Evolutionary conservation across 805 yeast species (phyloP), one percentile per base, ranked within the genome.

Genomic region (Candida pini): DNA sequence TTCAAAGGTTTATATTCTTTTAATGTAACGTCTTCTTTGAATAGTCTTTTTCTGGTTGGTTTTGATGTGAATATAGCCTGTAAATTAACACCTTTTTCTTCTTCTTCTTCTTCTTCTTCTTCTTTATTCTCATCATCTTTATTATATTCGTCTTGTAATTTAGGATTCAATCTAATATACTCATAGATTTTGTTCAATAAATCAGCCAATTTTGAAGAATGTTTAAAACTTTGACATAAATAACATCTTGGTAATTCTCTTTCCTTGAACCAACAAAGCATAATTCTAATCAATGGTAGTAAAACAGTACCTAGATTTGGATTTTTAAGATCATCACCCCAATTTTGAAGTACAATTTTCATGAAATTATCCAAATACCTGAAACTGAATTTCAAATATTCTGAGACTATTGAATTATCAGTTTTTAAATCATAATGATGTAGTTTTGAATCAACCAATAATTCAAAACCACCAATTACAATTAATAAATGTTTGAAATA

Each of bases 1-100:
- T 69, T 69, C 13, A 82, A 62, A 4, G 81, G 71, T 19, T 64
- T 59, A 47, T 77, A 80, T 41, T 79, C 88, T 39, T 73, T 74
- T 43, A 77, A 60, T 16, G 65, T 56, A 10, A 80, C 75, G 58
- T 82, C 92, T 48, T 83, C 90, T 29, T 63, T 57, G 49, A 80
- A 81, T 35, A 70, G 71, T 36, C 76, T 71, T 2, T 53, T 47
- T 53, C 90, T 66, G 6, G 51, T 43, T 12, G 82, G 81, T 33
- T 64, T 37, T 29, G 36, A 5, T 30, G 36, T 29, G 32, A 47
- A 35, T 6, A 48, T 40, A 29, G 31, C 38, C 14, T 28, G n/a
- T 10, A 35, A 15, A 26, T 27, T 30, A 9, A 19, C 26, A n/a
- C n/a, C n/a, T 14, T 26, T 21, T 9, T 6, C 6, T 26, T 19